Evolutionary conservation across 129 eudicot species (phyloP), one percentile per base, ranked within the genome.

Genomic region (Gnaphalium uliginosum): DNA sequence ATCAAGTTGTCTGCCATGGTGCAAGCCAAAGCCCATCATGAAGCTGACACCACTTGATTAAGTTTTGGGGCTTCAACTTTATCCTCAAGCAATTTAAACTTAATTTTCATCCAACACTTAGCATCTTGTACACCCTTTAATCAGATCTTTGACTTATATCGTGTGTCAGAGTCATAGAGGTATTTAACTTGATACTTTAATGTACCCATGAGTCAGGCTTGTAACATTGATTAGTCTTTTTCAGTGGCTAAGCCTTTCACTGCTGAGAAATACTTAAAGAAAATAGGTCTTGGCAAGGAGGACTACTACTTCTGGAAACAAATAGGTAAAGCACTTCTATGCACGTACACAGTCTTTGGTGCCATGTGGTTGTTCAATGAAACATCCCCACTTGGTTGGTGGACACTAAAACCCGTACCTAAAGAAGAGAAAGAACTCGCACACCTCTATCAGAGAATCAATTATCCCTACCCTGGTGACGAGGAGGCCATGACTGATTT

Each of bases 381-480:
- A 74, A 86, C 96, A 14, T 93, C 98, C 6, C 98, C 98, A 15
- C 89, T 93, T 23, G 98, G 98, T 29, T 93, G 98, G 98, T 93
- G 97, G 93, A 90, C 93, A 8, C 75, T 93, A 35, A 93, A 85
- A 84, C 97, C 97, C 17, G 81, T 79, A 56, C 97, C 98, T 9
- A 90, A 93, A 76, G 98, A 93, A 64, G 98, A 93, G 69, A 90
- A 80, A 71, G 98, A 93, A 81, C 68, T 90, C 39, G 92, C 98
- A 27, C 97, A 88, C 35, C 84, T 88, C 6, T 93, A 93, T 71
- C 96, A 93, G 26, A 84, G 88, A 57, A 85, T 88, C 21, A 81
- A 87, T 69, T 93, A 85, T 66, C 97, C 97, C 8, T 93, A 93
- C 83, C 98, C 98, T 2, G 97, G 98, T 41, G 98, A 93, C 41